Evolutionary conservation across 805 yeast genomes (phyloP).

Genomic region (Dipodascopsis uninucleata): DNA sequence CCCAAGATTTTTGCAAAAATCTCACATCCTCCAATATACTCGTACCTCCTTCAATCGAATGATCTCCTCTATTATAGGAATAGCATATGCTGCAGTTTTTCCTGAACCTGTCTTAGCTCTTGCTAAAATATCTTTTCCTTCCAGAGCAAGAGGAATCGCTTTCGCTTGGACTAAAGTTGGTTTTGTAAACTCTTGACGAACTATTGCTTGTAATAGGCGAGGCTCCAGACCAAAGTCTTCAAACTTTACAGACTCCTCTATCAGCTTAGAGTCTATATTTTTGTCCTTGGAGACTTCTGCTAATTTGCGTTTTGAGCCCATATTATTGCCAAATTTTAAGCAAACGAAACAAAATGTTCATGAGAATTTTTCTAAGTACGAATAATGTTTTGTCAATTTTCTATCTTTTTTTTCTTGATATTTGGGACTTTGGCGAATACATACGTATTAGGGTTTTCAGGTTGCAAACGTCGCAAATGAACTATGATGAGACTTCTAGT

Average conservation of each 20-base stretch:
- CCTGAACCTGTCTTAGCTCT: conserved; percentile 96
- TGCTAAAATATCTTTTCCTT: conserved; percentile 87
- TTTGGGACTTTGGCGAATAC: too few relatives aligned
- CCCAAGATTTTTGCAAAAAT: too few relatives aligned
- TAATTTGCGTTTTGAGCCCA: too few relatives aligned
- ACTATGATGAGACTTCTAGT: too few relatives aligned
- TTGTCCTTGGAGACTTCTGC: too few relatives aligned
- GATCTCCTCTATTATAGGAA: conserved; percentile 81
- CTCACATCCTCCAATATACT: conserved; percentile 15
- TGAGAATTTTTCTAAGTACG: too few relatives aligned
- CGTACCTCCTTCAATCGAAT: conserved; percentile 38
- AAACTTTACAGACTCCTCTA: conserved; percentile 46
- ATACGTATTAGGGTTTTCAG: too few relatives aligned
- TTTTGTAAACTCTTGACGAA: conserved; percentile 65
- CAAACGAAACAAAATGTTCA: too few relatives aligned
- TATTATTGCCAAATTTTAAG: too few relatives aligned
- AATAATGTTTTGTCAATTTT: too few relatives aligned
- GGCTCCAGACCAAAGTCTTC: conserved; percentile 77
- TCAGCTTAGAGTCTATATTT: not conserved
- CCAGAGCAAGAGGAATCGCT: conserved; percentile 88
- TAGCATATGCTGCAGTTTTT: conserved; percentile 83
- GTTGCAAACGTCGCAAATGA: too few relatives aligned
- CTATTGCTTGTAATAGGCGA: conserved; percentile 77
- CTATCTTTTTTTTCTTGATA: too few relatives aligned
- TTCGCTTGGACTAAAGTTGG: conserved; percentile 90